Base-by-base conservation (phyloP, 2,329 filamentous ascomycete species). In the Fusarium luffae region DNA sequence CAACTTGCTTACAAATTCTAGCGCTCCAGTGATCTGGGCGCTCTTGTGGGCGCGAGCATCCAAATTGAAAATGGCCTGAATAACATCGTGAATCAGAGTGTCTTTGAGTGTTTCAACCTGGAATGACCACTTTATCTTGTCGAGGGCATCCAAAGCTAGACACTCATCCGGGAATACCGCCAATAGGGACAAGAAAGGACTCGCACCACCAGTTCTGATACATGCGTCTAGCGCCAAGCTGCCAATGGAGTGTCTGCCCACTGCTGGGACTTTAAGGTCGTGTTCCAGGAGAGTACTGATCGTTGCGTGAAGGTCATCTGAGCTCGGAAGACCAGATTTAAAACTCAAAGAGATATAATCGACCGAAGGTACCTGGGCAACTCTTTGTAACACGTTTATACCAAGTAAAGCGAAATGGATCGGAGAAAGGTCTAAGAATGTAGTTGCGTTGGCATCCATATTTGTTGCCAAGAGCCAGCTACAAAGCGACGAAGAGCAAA, bases 11-110 rank as follows among this genome's bases (percentile, higher is more conserved):
- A 42, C 40, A 1, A 42, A 21, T 0, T 14, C 3, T 6, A 21
- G 4, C 4, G 40, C 40, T 5, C 7, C 16, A 21, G n/a, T 0
- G 0, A 42, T 5, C 7, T 6, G 19, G 5, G n/a, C 4, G 3
- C 7, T 42, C n/a, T 42, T 21, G 5, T n/a, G 2, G 19, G 13
- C 12, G 4, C 7, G 9, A 8, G 40, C n/a, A 4, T 42, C 40
- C 12, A 42, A 10, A 6, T 21, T 42, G 40, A 42, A 42, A 19
- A 42, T 42, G 3, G n/a, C 40, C 40, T 42, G 40, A 21, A 42
- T 9, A 5, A 42, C 8, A 0, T 42, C 40, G 0, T 21, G 40
- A 8, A 9, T 7, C 19, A 42, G 7, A 8, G 40, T 42, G 5
- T 42, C 10, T 27, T 11, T 8, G 30, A 16, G 30, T 16, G 7